Percentiles rank a stretch among this genome's conserved stretches.
Conservation (phyloP, 2,329 filamentous ascomycete species). For the Clonostachys solani region DNA sequence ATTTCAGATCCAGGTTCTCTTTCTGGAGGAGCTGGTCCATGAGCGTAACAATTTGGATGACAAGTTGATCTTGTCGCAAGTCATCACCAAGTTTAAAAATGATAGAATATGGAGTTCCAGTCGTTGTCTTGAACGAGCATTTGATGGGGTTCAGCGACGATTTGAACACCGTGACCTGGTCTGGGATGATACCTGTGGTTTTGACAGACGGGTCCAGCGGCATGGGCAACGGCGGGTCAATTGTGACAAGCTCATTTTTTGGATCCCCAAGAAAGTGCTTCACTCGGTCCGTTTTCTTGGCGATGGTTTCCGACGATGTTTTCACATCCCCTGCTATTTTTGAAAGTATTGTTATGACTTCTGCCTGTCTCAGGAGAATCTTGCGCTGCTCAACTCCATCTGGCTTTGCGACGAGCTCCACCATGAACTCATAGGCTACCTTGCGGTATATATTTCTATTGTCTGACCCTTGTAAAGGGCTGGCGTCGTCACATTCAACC, state of each 20-base stretch:
- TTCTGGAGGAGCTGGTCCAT: conserved; percentile 97
- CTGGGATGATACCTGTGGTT: conserved; percentile 74
- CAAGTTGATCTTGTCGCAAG: conserved; percentile 91
- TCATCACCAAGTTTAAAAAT: conserved; percentile 98
- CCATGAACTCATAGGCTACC: conserved; percentile 95
- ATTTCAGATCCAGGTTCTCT: conserved; percentile 91
- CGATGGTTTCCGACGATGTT: conserved; percentile 70
- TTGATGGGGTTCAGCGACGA: conserved; percentile 90
- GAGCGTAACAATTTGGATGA: conserved; percentile 93
- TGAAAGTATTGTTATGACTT: conserved; percentile 80
- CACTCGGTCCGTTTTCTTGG: conserved; percentile 76
- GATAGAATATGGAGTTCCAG: conserved; percentile 78
- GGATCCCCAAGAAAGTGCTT: conserved; percentile 83
- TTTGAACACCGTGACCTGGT: conserved; percentile 90
- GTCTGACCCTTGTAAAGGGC: conserved; percentile 67
- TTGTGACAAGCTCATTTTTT: conserved; percentile 79
- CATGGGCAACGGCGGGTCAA: conserved; percentile 83
- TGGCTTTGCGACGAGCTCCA: conserved; percentile 68
- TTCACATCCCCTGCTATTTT: conserved; percentile 89
- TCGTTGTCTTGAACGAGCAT: conserved; percentile 80
- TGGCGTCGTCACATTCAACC: conserved; percentile 90
- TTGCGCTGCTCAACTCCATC: conserved; percentile 71
- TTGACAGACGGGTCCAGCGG: conserved; percentile 82
- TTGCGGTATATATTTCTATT: conserved; percentile 86
- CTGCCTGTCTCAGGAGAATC: conserved; percentile 78